Percentiles rank a stretch among this genome's conserved stretches.
Evolutionary conservation across 306 rosid species (phyloP).

Genomic region (Benincasa hispida): DNA sequence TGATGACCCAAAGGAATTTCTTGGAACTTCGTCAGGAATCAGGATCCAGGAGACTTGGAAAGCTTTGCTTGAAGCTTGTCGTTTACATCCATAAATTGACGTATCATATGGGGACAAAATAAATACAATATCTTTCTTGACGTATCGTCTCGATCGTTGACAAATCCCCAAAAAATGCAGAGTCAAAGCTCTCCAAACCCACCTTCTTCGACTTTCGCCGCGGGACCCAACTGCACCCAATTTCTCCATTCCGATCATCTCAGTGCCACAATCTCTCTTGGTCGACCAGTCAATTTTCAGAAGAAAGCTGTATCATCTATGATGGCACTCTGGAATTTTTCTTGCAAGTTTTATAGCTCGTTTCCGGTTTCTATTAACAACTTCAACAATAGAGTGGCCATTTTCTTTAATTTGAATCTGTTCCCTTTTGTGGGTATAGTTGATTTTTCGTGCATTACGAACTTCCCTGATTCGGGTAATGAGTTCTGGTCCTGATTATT

Average conservation of each 20-base stretch:
- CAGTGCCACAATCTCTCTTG: neutral
- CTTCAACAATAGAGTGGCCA: neutral
- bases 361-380: neutral
- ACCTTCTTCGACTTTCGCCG: neutral
- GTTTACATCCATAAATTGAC: neutral
- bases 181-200: neutral
- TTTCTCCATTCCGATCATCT: neutral
- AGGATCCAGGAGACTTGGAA: no score
- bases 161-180: neutral
- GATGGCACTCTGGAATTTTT: neutral
- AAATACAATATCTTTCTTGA: neutral
- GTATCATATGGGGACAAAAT: neutral
- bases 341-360: neutral
- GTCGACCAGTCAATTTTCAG: neutral
- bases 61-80: neutral
- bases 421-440: neutral
- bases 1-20: no score
- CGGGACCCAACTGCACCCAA: neutral
- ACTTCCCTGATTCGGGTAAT: neutral
- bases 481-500: neutral
- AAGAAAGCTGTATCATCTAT: neutral
- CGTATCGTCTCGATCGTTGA: neutral
- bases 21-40: no score
- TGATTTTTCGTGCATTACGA: neutral
- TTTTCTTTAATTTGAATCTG: neutral